Conservation (phyloP, 202 grass and related monocot genomes). For the Elaeis oleifera region DNA sequence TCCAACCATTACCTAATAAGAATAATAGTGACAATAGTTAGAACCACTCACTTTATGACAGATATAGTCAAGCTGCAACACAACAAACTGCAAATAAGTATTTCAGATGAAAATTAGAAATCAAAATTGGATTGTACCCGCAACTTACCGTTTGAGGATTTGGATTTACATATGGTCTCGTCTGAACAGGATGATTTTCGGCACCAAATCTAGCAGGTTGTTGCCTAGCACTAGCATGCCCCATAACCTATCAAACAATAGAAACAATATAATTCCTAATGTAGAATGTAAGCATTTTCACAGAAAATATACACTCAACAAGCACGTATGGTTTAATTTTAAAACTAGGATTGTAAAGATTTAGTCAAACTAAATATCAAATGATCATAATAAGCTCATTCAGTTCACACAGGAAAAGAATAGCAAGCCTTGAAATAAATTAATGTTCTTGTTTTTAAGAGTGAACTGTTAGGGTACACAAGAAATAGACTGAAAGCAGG, state of each 20-base stretch:
- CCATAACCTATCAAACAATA: slow-evolving; percentile 42
- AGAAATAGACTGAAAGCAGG: no score
- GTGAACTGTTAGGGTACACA: no score
- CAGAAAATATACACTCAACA: no score
- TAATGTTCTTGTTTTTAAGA: no score
- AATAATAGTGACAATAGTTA: slow-evolving; percentile 19
- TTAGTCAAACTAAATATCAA: no score
- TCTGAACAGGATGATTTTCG: slow-evolving; percentile 64
- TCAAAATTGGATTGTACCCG: not conserved
- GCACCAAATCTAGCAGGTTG: slow-evolving; percentile 52
- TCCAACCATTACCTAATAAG: slow-evolving; percentile 40
- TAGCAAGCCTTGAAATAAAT: no score
- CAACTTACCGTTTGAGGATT: slow-evolving; percentile 57
- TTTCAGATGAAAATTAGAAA: not conserved
- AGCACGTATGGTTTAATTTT: no score
- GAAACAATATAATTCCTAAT: not conserved
- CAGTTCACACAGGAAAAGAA: no score
- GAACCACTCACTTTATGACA: not conserved
- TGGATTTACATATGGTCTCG: slow-evolving; percentile 47
- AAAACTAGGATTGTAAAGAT: no score
- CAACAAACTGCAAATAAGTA: not conserved
- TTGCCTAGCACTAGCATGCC: slow-evolving; percentile 38
- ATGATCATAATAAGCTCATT: no score
- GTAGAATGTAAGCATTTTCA: no score
- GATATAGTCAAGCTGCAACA: not conserved